Evolutionary conservation across 2,329 filamentous ascomycete species (phyloP).

Genomic region (Alternaria metachromatica): DNA sequence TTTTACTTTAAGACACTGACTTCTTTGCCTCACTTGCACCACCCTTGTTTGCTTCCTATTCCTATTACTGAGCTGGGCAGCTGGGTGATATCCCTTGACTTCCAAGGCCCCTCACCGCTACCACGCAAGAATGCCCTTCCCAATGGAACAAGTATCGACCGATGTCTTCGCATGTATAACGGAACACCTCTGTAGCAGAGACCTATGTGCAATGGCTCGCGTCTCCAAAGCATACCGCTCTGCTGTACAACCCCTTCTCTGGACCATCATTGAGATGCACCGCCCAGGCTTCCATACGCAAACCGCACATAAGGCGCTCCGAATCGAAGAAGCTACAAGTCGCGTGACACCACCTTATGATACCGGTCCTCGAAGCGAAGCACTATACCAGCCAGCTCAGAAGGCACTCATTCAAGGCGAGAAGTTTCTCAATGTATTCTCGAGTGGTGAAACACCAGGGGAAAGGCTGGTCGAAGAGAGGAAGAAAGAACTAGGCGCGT

Average conservation of each 20-base stretch:
- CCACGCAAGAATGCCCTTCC: background rate
- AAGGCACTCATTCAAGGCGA: background rate
- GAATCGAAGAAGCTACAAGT: background rate
- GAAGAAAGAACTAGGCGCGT: background rate
- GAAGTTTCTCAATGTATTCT: background rate
- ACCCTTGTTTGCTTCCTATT: background rate
- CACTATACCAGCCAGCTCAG: background rate
- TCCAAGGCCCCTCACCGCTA: background rate
- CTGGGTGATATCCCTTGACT: background rate
- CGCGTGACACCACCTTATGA: background rate
- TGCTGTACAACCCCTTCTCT: background rate
- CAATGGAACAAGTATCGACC: background rate
- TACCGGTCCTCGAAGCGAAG: background rate
- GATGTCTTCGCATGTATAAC: background rate
- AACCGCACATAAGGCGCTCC: background rate
- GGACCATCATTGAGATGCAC: background rate
- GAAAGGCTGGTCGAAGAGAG: background rate
- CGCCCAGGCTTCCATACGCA: background rate
- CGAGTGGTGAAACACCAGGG: background rate
- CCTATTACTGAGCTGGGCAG: background rate
- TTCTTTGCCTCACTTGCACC: background rate
- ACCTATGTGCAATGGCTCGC: background rate
- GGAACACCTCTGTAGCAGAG: background rate
- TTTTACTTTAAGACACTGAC: background rate
- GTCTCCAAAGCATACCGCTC: background rate